Evolutionary conservation across 805 yeast species (phyloP), one percentile per base, ranked within the genome.

Genomic region (Hanseniaspora jakobsenii): DNA sequence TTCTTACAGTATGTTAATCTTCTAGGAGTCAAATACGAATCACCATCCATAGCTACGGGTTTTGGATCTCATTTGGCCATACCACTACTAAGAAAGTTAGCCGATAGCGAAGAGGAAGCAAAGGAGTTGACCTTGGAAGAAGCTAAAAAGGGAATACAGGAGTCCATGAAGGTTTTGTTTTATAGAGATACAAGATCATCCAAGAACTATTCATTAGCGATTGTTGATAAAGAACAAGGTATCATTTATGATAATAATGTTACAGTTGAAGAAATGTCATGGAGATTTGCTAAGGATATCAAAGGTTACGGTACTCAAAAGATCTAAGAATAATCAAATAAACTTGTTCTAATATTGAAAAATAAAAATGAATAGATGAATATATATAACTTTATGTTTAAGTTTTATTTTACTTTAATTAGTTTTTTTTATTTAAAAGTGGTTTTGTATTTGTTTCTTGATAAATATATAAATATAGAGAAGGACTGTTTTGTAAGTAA

Each of bases 141-240:
- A 38, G 98, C 96, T 1, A 71, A 80, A 49, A 70, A 72, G 38
- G 76, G 81, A n/a, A 70, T 91, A 32, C 71, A 73, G 55, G 84
- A 87, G 58, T 76, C 89, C 55, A 86, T 91, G 96, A 85, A 83
- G 64, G 94, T 91, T 13, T 71, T 91, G 52, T 91, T 78, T 62
- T 91, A 91, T 69, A 76, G 99, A 63, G 99, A 91, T 61, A 97
- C 96, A 2, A 77, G 98, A 57, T 83, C 95, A 16, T 66, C 82
- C 50, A 94, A 91, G 60, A 81, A 78, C 57, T 91, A 81, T 63
- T 71, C 89, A 0, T 60, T 89, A 53, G 87, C 89, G 10, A 75
- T 85, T 14, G 69, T 91, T 48, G 78, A 77, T 43, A 73, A 75
- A 48, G 74, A 72, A 35, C 70, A 69, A 35, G 77, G 77, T 32